These are phyloP conservation scores for Diutina neorugosa DNA, from an alignment of 1,139 yeast species.

Conservation along the genomic window DNA sequence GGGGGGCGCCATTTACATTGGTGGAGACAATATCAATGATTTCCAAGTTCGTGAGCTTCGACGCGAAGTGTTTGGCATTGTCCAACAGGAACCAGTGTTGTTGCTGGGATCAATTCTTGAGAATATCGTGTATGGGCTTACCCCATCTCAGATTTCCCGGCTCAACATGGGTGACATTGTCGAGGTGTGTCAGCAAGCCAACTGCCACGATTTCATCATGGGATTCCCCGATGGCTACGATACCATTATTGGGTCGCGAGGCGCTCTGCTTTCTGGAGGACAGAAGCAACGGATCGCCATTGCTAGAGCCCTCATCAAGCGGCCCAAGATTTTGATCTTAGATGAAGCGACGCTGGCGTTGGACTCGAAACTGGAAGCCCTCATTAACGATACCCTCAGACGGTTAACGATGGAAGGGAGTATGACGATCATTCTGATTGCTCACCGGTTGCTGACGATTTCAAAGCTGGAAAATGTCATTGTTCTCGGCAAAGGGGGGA, in stretches of 20 bases:
- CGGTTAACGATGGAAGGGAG: constrained; percentile 44
- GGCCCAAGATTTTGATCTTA: constrained; percentile 48
- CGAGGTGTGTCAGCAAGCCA: constrained; percentile 36
- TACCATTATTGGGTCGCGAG: constrained; percentile 42
- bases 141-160: constrained; percentile 34
- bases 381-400: constrained; percentile 48
- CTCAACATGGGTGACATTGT: constrained; percentile 30
- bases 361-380: constrained; percentile 61
- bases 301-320: constrained; percentile 65
- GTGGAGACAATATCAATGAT: constrained; percentile 51
- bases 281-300: constrained; percentile 85
- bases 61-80: constrained; percentile 60
- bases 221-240: constrained; percentile 42
- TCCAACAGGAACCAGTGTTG: constrained; percentile 80
- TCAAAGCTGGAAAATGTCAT: constrained; percentile 43
- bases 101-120: constrained; percentile 72
- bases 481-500: constrained; percentile 36
- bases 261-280: constrained; percentile 66
- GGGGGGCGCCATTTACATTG: constrained; percentile 51
- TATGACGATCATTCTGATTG: constrained; percentile 81
- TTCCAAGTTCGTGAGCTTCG: constrained; percentile 64
- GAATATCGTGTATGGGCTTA: constrained; percentile 66
- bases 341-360: constrained; percentile 78
- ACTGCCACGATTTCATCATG: constrained; percentile 41
- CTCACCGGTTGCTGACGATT: constrained; percentile 81